phyloP scores from a whole-genome alignment of 345 rosid genomes.

The Bruguiera gymnorhiza region DNA sequence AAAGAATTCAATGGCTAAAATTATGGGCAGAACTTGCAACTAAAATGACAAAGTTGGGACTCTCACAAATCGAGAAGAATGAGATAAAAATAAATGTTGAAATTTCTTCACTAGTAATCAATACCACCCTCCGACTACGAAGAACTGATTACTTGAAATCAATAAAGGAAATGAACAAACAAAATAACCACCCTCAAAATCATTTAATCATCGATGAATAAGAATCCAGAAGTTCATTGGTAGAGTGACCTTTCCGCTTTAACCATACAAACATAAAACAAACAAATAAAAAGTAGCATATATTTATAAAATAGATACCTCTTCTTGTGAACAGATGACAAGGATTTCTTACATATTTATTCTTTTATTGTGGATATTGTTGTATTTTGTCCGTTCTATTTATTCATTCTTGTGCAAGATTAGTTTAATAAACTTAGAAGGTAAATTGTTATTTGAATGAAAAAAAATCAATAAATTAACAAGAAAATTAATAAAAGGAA shows the following conservation, averaged over 20 bases:
- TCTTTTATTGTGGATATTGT: no score
- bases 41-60: background rate
- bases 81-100: background rate
- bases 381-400: no score
- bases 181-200: background rate
- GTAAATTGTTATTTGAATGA: no score
- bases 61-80: background rate
- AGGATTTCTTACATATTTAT: no score
- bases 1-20: no score
- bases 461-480: no score
- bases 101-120: background rate
- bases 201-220: background rate
- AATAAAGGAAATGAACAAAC: background rate
- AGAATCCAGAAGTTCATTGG: background rate
- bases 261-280: background rate
- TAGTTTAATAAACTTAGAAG: no score
- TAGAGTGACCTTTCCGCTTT: background rate
- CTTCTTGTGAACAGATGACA: background rate
- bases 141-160: background rate
- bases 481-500: no score
- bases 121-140: background rate
- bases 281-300: background rate
- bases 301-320: conserved; percentile 8
- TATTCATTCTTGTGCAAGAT: no score
- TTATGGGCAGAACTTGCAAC: no score